Evolutionary conservation across 805 yeast species (phyloP).

Genomic region (Candida saitoana): DNA sequence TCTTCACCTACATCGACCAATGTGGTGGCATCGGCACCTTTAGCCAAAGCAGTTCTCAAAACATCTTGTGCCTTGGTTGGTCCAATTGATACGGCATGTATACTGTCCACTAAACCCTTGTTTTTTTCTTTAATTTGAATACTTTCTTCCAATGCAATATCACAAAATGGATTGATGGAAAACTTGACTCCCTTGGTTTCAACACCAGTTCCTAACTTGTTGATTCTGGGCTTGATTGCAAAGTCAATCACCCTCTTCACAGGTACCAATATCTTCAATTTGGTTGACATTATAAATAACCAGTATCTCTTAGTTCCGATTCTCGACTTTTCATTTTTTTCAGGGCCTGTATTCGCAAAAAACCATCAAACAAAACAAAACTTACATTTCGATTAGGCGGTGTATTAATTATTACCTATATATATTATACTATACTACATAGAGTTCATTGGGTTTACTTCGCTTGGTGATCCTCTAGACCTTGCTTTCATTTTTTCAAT

Average conservation of each 20-base stretch:
- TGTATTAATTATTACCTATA: neutral
- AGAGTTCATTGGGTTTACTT: neutral
- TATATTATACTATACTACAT: neutral
- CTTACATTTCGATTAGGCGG: no score
- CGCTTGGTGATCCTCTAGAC: constrained; percentile 15
- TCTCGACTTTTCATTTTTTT: neutral
- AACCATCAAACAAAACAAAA: no score
- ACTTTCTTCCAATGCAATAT: constrained; percentile 96
- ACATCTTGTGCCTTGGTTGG: constrained; percentile 83
- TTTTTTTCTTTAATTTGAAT: constrained; percentile 65
- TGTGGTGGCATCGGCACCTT: constrained; percentile 87
- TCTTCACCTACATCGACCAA: constrained; percentile 72
- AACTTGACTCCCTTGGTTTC: constrained; percentile 89
- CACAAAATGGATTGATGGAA: constrained; percentile 95
- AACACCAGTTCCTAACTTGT: constrained; percentile 76
- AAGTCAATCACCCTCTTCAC: constrained; percentile 93
- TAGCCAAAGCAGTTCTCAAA: constrained; percentile 85
- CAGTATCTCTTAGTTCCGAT: no score
- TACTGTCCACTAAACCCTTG: constrained; percentile 65
- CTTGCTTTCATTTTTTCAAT: constrained; percentile 86
- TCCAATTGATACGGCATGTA: constrained; percentile 92
- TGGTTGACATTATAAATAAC: constrained; percentile 27
- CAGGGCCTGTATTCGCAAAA: neutral
- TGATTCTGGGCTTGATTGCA: constrained; percentile 89
- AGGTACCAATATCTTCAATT: constrained; percentile 79